Evolutionary conservation across 352 stramenopile genomes (phyloP), one percentile per base, ranked within the genome.

Genomic region (Lagenidium sp.): DNA sequence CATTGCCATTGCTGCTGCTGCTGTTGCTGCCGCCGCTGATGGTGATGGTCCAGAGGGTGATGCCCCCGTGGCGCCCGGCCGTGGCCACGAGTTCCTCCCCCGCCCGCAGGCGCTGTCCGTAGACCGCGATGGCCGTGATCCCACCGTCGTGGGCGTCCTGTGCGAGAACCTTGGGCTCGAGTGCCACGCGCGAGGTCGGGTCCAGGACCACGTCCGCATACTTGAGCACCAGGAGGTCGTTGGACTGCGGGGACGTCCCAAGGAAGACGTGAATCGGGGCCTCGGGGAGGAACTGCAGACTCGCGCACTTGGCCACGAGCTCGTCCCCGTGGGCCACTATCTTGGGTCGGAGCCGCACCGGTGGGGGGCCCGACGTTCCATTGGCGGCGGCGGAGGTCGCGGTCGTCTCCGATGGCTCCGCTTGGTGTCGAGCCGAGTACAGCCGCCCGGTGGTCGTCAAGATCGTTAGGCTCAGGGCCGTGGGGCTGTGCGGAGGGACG

Each of bases 41-140:
- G 3, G 67, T 50, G 1, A 89, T 49, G n/a, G 81, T 57, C 77
- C 78, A 90, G n/a, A 89, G 30, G 24, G 72, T 76, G 46, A 89
- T 53, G 6, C 53, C 59, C 6, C 75, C 77, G 32, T 84, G 78
- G 43, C 80, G 60, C 3, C 71, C 74, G 1, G 60, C 78, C 2
- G 74, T 90, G 0, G 74, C 75, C 0, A 93, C 35, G 7, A 88
- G 56, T 29, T 89, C 70, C 11, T 72, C 55, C 2, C 63, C 60
- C 36, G 74, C 73, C 0, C 60, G 48, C 1, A 86, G 57, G 24
- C 58, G 32, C 2, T 58, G 57, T 6, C 55, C 60, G 20, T 72
- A 82, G 0, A 77, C 36, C 26, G 74, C 63, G 11, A 89, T 28
- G 4, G 61, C 54, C 2, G 68, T 63, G 22, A 89, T 47, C 5